These are phyloP conservation scores for Perkinsus marinus DNA, from an alignment of 169 alveolate genomes.

Conservation along the genomic window DNA sequence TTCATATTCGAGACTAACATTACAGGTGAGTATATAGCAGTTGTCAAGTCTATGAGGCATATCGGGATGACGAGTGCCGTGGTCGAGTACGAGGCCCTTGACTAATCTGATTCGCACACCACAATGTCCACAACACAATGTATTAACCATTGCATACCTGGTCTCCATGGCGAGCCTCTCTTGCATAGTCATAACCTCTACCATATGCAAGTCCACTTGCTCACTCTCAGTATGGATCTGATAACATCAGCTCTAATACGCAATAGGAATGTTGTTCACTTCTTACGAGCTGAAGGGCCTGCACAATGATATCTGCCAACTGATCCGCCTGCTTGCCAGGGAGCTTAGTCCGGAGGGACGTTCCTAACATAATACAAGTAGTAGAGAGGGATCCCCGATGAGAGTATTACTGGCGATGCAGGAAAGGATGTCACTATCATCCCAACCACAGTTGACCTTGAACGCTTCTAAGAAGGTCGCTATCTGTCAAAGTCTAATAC, in stretches of 20 bases:
- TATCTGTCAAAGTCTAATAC: not conserved
- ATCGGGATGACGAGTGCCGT: slow-evolving; percentile 94
- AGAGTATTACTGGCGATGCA: not conserved
- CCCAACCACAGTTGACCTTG: slow-evolving; percentile 24
- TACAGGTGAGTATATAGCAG: slow-evolving; percentile 87
- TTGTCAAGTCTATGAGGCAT: slow-evolving; percentile 92
- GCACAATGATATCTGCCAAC: slow-evolving; percentile 85
- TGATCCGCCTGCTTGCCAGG: slow-evolving; percentile 75
- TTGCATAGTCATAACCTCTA: slow-evolving; percentile 93
- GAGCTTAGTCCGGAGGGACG: slow-evolving; percentile 84
- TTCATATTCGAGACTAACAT: slow-evolving; percentile 95
- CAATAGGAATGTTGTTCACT: too few species aligned
- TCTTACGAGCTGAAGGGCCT: slow-evolving; percentile 54
- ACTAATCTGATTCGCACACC: slow-evolving; percentile 54
- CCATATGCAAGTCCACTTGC: slow-evolving; percentile 88
- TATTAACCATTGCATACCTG: not conserved
- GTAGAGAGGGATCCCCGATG: not conserved
- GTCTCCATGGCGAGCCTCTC: slow-evolving; percentile 90
- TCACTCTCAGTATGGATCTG: not conserved
- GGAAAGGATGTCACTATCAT: not conserved
- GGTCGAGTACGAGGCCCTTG: slow-evolving; percentile 91
- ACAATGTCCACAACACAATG: slow-evolving; percentile 27
- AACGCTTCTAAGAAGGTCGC: slow-evolving; percentile 55
- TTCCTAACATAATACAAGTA: slow-evolving; percentile 52
- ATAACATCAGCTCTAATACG: slow-evolving; percentile 27